phyloP scores from a whole-genome alignment of 768 basidiomycete species.

The Coprinopsis cinerea region DNA sequence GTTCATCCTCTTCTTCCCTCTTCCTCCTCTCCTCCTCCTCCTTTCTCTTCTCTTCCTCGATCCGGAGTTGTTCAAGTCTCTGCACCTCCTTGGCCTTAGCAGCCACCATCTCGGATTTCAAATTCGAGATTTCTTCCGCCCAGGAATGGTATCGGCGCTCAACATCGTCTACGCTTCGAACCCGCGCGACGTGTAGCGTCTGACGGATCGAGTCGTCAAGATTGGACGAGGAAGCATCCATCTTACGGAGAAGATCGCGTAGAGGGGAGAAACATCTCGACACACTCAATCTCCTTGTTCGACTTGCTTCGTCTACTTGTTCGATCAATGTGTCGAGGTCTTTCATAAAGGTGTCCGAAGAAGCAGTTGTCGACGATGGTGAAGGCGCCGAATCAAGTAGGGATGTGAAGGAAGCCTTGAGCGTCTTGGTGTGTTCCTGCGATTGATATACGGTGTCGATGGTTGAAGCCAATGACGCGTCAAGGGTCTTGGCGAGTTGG shows the following conservation, averaged over 20 bases:
- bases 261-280: constrained; percentile 46
- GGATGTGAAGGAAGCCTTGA: background rate
- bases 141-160: constrained; percentile 44
- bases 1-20: constrained; percentile 33
- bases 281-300: constrained; percentile 11
- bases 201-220: constrained; percentile 43
- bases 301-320: constrained; percentile 29
- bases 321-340: constrained; percentile 30
- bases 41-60: constrained; percentile 31
- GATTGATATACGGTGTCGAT: constrained; percentile 16
- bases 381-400: background rate
- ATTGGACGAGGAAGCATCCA: constrained; percentile 44
- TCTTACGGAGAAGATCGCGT: constrained; percentile 46
- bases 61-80: too few species aligned
- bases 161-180: constrained; percentile 43
- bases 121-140: constrained; percentile 36
- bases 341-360: background rate
- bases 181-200: constrained; percentile 41
- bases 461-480: constrained; percentile 32
- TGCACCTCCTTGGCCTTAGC: constrained; percentile 36
- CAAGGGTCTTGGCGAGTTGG: constrained; percentile 48
- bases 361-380: background rate
- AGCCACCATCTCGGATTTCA: constrained; percentile 35
- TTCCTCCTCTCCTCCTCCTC: constrained; percentile 23
- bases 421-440: background rate